phyloP scores from a whole-genome alignment of 805 yeast species.

The Metschnikowia gelsemii region DNA sequence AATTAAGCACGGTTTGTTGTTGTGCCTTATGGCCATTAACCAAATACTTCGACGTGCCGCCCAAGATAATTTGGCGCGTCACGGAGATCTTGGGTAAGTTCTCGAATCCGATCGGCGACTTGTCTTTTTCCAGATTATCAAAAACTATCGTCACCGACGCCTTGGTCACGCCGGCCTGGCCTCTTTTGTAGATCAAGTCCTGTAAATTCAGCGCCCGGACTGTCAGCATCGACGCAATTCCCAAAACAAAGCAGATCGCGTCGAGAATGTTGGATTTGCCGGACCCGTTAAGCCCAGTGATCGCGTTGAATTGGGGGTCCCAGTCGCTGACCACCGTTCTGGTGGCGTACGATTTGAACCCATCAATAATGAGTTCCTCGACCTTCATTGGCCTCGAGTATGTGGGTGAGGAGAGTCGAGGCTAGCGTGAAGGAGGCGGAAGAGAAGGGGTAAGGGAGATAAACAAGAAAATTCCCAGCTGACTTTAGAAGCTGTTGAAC shows the following conservation, averaged over 20 bases:
- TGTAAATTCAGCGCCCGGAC: slow-evolving; percentile 92
- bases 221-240: slow-evolving; percentile 90
- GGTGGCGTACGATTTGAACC: slow-evolving; percentile 95
- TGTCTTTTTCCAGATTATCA: slow-evolving; percentile 73
- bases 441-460: too few species aligned
- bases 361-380: slow-evolving; percentile 95
- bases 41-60: slow-evolving; percentile 88
- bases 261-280: slow-evolving; percentile 96
- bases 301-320: slow-evolving; percentile 97
- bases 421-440: too few species aligned
- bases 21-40: slow-evolving; percentile 97
- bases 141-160: slow-evolving; percentile 96
- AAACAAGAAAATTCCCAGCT: too few species aligned
- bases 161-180: slow-evolving; percentile 97
- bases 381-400: slow-evolving; percentile 80
- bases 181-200: slow-evolving; percentile 93
- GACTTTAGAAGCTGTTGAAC: too few species aligned
- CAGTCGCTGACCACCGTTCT: slow-evolving; percentile 93
- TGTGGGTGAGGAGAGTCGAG: too few species aligned
- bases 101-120: slow-evolving; percentile 87
- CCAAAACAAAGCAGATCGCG: slow-evolving; percentile 97
- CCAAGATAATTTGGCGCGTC: slow-evolving; percentile 85
- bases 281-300: slow-evolving; percentile 95
- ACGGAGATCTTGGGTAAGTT: slow-evolving; percentile 77
- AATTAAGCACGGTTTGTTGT: slow-evolving; percentile 83